Percentiles rank a stretch among this genome's conserved stretches.
These are phyloP conservation scores for Lepraria neglecta DNA, from an alignment of 495 filamentous ascomycete genomes.

Conservation along the genomic window DNA sequence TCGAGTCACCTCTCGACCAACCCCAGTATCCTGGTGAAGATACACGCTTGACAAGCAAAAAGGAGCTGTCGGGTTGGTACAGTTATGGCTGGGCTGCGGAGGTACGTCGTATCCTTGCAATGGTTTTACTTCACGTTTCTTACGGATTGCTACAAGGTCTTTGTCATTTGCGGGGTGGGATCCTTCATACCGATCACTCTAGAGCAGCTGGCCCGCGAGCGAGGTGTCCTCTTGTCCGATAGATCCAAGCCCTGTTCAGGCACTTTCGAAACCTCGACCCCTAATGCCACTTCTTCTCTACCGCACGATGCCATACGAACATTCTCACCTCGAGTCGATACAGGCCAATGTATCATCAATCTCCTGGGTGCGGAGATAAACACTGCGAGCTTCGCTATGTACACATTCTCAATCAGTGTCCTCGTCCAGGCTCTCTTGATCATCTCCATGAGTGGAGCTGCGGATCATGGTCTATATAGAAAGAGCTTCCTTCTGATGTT, in stretches of 20 bases:
- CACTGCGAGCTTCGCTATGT: slow-evolving; percentile 96
- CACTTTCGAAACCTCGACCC: slow-evolving; percentile 37
- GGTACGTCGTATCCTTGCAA: slow-evolving; percentile 10
- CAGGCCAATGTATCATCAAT: slow-evolving; percentile 75
- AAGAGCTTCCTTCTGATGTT: slow-evolving; percentile 81
- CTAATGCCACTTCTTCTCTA: slow-evolving; percentile 25
- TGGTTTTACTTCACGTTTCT: background rate
- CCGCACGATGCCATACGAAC: slow-evolving; percentile 31
- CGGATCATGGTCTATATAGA: slow-evolving; percentile 89
- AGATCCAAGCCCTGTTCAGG: slow-evolving; percentile 61
- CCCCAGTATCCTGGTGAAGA: slow-evolving; percentile 74
- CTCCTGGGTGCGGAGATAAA: slow-evolving; percentile 82
- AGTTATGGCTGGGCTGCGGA: slow-evolving; percentile 97
- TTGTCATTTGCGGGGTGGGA: slow-evolving; percentile 82
- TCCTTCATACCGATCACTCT: slow-evolving; percentile 96
- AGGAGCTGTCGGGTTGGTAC: slow-evolving; percentile 91
- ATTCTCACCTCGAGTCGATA: slow-evolving; percentile 25
- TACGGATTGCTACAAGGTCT: slow-evolving; percentile 44
- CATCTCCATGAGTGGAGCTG: slow-evolving; percentile 90
- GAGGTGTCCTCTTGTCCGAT: slow-evolving; percentile 75
- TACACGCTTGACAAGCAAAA: slow-evolving; percentile 73
- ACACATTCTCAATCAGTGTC: slow-evolving; percentile 91
- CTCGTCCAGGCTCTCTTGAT: slow-evolving; percentile 82
- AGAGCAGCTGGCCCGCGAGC: slow-evolving; percentile 86
- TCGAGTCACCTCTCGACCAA: slow-evolving; percentile 25